These are phyloP conservation scores for Scleroderma bovista DNA, from an alignment of 768 basidiomycete genomes.

Conservation along the genomic window DNA sequence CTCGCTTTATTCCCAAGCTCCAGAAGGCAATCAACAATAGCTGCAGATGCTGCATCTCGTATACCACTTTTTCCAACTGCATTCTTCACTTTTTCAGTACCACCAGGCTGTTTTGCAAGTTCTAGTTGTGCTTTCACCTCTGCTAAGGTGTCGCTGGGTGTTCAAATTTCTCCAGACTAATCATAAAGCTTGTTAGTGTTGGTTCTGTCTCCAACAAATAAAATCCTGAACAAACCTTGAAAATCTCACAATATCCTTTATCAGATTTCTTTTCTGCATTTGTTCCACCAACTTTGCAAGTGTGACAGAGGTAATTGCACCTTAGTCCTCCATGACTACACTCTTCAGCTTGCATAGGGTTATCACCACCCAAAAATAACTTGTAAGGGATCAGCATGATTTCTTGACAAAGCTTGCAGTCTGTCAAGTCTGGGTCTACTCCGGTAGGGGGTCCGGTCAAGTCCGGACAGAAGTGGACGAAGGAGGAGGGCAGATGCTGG, in stretches of 20 bases:
- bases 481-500: too few species aligned
- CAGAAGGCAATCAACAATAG: constrained; percentile 25
- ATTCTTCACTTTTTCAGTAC: constrained; percentile 6
- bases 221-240: constrained; percentile 6
- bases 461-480: too few species aligned
- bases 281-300: constrained; percentile 27
- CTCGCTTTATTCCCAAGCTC: constrained; percentile 20
- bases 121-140: constrained; percentile 5
- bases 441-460: too few species aligned
- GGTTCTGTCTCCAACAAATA: too few species aligned
- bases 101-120: constrained; percentile 3
- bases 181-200: too few species aligned
- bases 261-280: constrained; percentile 16
- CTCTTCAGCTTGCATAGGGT: constrained; percentile 34
- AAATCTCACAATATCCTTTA: constrained; percentile 21
- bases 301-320: constrained; percentile 28
- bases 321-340: constrained; percentile 28
- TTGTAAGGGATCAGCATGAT: constrained; percentile 21
- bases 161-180: too few species aligned
- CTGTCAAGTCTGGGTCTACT: too few species aligned
- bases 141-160: not conserved
- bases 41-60: constrained; percentile 25
- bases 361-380: constrained; percentile 23
- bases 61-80: constrained; percentile 33
- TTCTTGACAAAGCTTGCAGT: constrained; percentile 17